Percentiles rank a stretch among this genome's conserved stretches.
Evolutionary conservation across 2,329 filamentous ascomycete species (phyloP).

Genomic region (Botrytis aclada): DNA sequence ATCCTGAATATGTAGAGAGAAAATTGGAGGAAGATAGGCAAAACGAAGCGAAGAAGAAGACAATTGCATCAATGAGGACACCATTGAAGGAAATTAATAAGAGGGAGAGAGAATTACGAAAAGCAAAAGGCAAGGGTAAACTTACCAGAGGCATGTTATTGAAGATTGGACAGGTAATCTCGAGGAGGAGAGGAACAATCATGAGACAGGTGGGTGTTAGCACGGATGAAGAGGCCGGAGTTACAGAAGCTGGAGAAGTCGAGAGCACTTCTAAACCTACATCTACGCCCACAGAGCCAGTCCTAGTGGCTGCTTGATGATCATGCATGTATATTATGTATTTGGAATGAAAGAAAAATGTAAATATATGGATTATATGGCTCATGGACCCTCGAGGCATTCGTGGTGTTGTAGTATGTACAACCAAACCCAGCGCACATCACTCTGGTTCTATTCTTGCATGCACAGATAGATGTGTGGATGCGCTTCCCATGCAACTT

Average conservation of each 20-base stretch:
- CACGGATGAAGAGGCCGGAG: not conserved
- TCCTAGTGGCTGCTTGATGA: slow-evolving; percentile 22
- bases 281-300: slow-evolving; percentile 15
- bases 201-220: slow-evolving; percentile 27
- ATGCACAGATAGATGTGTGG: not conserved
- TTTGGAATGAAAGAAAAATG: slow-evolving; percentile 17
- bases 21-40: slow-evolving; percentile 59
- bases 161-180: slow-evolving; percentile 38
- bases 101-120: slow-evolving; percentile 31
- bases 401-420: slow-evolving; percentile 28
- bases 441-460: slow-evolving; percentile 11
- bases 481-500: not conserved
- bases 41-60: slow-evolving; percentile 38
- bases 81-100: slow-evolving; percentile 37
- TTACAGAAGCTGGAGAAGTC: not conserved
- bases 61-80: slow-evolving; percentile 33
- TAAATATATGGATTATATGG: slow-evolving; percentile 18
- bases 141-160: slow-evolving; percentile 35
- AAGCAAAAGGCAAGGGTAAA: slow-evolving; percentile 35
- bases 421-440: slow-evolving; percentile 19
- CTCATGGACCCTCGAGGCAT: slow-evolving; percentile 21
- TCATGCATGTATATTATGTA: slow-evolving; percentile 35
- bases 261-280: not conserved
- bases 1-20: slow-evolving; percentile 65
- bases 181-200: slow-evolving; percentile 28